These are phyloP conservation scores for Atractiella rhizophila DNA, from an alignment of 768 basidiomycete species.

Conservation along the genomic window DNA sequence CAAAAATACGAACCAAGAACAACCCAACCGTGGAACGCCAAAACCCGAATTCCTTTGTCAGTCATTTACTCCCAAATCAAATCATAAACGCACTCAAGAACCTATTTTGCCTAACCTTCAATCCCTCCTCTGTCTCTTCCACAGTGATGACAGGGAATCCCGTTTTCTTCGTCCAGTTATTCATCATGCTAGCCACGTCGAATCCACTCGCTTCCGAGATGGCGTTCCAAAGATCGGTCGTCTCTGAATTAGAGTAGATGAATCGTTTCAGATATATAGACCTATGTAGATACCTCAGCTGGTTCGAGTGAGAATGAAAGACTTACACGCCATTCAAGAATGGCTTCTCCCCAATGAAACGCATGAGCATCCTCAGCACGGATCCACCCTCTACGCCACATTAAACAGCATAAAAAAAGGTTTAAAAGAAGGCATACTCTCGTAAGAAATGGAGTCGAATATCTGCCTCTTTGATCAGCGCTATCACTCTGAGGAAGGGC, in stretches of 20 bases:
- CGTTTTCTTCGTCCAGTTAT: conserved; percentile 69
- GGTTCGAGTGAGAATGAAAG: neutral
- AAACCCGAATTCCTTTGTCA: too few species aligned
- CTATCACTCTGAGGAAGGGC: neutral
- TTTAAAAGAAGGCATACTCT: too few species aligned
- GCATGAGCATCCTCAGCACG: conserved; percentile 83
- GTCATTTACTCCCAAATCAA: too few species aligned
- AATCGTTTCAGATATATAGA: conserved; percentile 76
- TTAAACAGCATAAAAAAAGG: conserved; percentile 39
- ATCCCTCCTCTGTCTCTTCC: conserved; percentile 42
- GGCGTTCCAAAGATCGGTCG: conserved; percentile 66
- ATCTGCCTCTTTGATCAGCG: conserved; percentile 29
- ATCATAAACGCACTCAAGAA: conserved; percentile 36
- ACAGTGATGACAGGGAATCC: conserved; percentile 82
- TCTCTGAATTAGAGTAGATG: conserved; percentile 59
- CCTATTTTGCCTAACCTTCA: conserved; percentile 64
- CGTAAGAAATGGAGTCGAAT: conserved; percentile 67
- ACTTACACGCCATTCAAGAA: conserved; percentile 28
- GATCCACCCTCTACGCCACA: conserved; percentile 18
- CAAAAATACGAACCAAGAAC: too few species aligned
- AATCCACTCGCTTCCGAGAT: conserved; percentile 47
- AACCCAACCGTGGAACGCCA: too few species aligned
- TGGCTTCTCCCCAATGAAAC: conserved; percentile 61
- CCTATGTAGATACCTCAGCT: conserved; percentile 30
- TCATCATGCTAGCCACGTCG: conserved; percentile 57